Evolutionary conservation across 2,329 filamentous ascomycete species (phyloP), one percentile per base, ranked within the genome.

Genomic region (Trichoderma polysporum): DNA sequence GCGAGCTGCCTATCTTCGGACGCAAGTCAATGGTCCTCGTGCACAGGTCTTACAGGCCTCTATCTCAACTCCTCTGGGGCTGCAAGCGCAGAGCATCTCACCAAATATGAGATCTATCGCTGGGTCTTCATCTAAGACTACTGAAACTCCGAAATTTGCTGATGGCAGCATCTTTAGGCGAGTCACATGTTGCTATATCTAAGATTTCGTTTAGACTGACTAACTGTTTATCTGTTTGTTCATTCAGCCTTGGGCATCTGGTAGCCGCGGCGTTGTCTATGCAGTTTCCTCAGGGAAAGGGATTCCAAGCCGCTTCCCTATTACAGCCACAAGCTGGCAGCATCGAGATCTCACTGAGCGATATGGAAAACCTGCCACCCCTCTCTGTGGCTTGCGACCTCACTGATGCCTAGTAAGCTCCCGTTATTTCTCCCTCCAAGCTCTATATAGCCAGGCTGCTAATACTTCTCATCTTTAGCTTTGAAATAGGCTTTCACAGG

Each of bases 121-220:
- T n/a, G 19, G 54, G 49, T 49, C 53, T 41, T 64, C 49, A 33
- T 64, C 50, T 4, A 56, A 35, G 1, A 27, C 19, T 15, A 35
- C 61, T 25, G 54, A 37, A 22, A 29, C 53, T 2, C 56, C 63
- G 13, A 66, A 54, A 9, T 66, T 66, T 31, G 59, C 53, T 45
- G 63, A 66, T 12, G 63, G 63, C 12, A 66, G 63, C 33, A 66
- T 66, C 7, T 66, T 66, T 35, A 66, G 54, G 63, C 53, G 25
- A 53, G 63, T 35, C 13, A 9, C 22, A 8, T 19, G 5, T 10
- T 19, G 4, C 7, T 1, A 1, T 31, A 9, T 53, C 9, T 45
- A 19, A 37, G 1, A 13, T 15, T 41, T 9, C 13, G 35, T 27
- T 3, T 22, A 31, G 22, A 35, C 58, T 35, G 39, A 66, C 31